Base-by-base conservation (phyloP, 441 rosid species). In the Gossypium davidsonii region DNA sequence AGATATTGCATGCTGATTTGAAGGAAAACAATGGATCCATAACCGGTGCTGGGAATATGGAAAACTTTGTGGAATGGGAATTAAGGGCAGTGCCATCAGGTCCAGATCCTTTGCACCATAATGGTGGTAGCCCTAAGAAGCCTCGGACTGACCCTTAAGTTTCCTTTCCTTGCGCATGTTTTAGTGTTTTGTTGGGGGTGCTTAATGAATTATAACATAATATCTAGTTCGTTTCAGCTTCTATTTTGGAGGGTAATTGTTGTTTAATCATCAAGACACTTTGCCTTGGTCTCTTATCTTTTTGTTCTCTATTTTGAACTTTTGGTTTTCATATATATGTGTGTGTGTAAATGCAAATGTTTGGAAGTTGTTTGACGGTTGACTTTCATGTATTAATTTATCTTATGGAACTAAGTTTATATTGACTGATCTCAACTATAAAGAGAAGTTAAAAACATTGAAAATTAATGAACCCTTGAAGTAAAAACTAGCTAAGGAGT, bases 81-180 rank as follows among this genome's bases (percentile, higher is more conserved):
- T 48, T 90, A 15, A 87, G 92, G 76, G 46, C 70, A 17, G 91
- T 74, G 79, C 96, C 93, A 5, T 82, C 92, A 3, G 96, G 96
- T 28, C 93, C 93, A 60, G 91, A 90, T 67, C 96, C 96, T 12
- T 71, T 90, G 79, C 93, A 90, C 79, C 96, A 90, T 63, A 86
- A 90, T 75, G 86, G 83, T 9, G 84, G 79, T 7, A 77, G 73
- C 76, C 93, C 96, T 28, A 84, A 81, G 78, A 81, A 87, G 65
- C 91, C 93, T 12, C 74, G 75, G 51, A 80, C 80, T 49, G 58
- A 67, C 25, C 91, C 92, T 25, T 88, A 77, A 83, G 31, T 44
- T 2, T 59, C 23, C 11, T 44, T 2, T 72, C 23, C 6, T 25
- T 11, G 9, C 28, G 18, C 6, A 12, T 26, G 52, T 25, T 42